Evolutionary conservation across 768 basidiomycete genomes (phyloP).

Genomic region (Psilocybe sp.): DNA sequence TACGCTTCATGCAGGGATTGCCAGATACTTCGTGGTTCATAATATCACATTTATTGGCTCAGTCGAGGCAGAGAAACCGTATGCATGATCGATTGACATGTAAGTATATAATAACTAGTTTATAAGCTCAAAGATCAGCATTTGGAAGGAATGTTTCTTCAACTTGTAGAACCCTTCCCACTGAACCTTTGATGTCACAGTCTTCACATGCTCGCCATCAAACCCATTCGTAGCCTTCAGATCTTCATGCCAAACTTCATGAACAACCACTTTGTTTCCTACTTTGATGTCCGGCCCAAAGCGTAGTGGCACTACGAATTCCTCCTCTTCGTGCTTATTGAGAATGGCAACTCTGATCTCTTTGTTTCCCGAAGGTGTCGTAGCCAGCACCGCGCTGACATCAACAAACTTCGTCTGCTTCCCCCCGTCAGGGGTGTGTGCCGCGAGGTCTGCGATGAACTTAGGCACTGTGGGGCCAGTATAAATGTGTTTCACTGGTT

Average conservation of each 20-base stretch:
- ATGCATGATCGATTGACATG: too few species aligned
- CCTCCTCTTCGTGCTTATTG: conserved; percentile 42
- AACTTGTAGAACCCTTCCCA: conserved; percentile 35
- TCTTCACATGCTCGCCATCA: conserved; percentile 38
- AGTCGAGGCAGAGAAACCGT: too few species aligned
- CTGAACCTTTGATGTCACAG: conserved; percentile 21
- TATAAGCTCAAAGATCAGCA: too few species aligned
- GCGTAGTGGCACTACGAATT: conserved; percentile 34
- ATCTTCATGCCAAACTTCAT: conserved; percentile 52
- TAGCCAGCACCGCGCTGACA: conserved; percentile 42
- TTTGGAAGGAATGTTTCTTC: conserved; percentile 48
- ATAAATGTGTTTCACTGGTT: conserved; percentile 22
- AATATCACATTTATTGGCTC: too few species aligned
- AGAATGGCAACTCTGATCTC: conserved; percentile 52
- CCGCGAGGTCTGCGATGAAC: conserved; percentile 43
- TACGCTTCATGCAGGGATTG: too few species aligned
- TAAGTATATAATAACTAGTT: too few species aligned
- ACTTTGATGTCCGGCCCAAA: conserved; percentile 30
- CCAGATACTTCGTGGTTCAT: too few species aligned
- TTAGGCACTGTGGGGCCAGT: conserved; percentile 47
- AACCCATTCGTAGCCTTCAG: conserved; percentile 41
- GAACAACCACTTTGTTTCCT: conserved; percentile 30
- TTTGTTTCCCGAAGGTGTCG: conserved; percentile 15
- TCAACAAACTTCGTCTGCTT: conserved; percentile 45
- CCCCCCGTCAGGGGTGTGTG: conserved; percentile 26